These are phyloP conservation scores for Tuber melanosporum DNA, from an alignment of 495 filamentous ascomycete species.

Conservation along the genomic window DNA sequence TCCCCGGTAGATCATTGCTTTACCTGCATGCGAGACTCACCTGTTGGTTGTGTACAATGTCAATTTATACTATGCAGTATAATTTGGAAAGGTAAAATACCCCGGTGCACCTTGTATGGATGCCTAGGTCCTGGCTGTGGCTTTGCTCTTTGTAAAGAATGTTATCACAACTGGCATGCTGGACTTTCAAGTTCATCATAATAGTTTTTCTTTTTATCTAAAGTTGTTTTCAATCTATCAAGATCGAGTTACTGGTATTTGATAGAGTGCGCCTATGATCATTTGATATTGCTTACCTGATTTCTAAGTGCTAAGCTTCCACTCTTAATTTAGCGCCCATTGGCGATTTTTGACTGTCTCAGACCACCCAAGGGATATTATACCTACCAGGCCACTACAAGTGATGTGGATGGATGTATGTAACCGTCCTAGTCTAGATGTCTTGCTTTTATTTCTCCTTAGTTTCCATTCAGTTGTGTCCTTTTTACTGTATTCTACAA, in stretches of 20 bases:
- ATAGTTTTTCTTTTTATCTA: neutral
- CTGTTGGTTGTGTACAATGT: neutral
- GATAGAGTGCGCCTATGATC: neutral
- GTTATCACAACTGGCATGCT: neutral
- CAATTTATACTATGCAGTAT: neutral
- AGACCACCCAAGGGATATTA: too few species aligned
- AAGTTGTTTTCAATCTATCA: neutral
- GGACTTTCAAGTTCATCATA: neutral
- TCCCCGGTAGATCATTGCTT: neutral
- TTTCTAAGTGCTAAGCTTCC: too few species aligned
- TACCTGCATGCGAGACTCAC: neutral
- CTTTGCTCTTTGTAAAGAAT: neutral
- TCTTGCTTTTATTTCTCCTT: too few species aligned
- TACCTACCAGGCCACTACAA: too few species aligned
- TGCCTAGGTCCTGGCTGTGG: neutral
- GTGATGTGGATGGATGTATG: too few species aligned
- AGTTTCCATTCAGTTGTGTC: too few species aligned
- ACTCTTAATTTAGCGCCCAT: too few species aligned
- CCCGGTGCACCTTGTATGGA: neutral
- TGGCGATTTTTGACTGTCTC: too few species aligned
- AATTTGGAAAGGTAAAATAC: neutral
- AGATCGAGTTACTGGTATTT: neutral
- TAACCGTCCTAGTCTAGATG: too few species aligned
- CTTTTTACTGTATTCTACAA: too few species aligned
- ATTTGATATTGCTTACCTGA: neutral